Percentiles rank a stretch among this genome's conserved stretches.
Conservation (phyloP, 768 basidiomycete genomes). For the Hericium alpestre region DNA sequence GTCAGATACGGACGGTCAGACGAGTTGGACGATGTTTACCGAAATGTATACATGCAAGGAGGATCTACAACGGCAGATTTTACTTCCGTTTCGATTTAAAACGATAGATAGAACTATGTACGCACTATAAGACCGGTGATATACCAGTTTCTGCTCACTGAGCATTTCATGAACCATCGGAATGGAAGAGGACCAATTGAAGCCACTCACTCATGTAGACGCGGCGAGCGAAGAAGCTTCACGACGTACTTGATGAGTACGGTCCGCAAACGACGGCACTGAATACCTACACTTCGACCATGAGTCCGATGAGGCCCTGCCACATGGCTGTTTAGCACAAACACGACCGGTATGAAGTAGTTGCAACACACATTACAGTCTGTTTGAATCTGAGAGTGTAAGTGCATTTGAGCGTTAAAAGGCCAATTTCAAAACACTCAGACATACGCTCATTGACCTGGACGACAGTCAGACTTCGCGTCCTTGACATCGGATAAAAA, state of each 20-base stretch:
- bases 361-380: neutral
- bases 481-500: neutral
- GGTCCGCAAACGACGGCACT: no score
- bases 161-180: neutral
- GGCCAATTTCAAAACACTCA: neutral
- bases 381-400: neutral
- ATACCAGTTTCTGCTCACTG: constrained; percentile 35
- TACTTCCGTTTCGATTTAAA: neutral
- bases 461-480: neutral
- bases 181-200: neutral
- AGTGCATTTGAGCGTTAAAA: neutral
- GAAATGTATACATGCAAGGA: constrained; percentile 32
- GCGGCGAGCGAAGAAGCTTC: neutral
- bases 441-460: constrained; percentile 15
- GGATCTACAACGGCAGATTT: constrained; percentile 17
- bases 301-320: neutral
- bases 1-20: neutral
- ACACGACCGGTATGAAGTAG: neutral
- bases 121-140: constrained; percentile 35
- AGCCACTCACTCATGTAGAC: neutral
- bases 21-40: constrained; percentile 19
- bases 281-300: neutral
- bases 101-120: neutral
- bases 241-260: no score
- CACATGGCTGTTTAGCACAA: neutral